Evolutionary conservation across 1,284 basidiomycete genomes (phyloP).

Genomic region (Serendipita sp.): DNA sequence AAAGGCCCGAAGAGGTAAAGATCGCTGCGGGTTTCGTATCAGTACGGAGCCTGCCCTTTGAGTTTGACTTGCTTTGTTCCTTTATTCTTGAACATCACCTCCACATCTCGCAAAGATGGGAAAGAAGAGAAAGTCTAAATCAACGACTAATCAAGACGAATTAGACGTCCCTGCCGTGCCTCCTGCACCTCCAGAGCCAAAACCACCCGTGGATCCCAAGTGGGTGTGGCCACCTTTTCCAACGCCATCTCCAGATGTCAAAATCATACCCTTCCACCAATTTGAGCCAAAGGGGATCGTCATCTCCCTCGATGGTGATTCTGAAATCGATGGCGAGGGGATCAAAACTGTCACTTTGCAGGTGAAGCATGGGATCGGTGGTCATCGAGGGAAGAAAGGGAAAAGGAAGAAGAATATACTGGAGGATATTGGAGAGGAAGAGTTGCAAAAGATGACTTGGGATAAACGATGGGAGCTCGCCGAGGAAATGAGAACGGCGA

Average conservation of each 20-base stretch:
- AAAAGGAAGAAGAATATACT: conserved; percentile 27
- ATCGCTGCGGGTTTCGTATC: neutral
- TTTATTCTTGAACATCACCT: neutral
- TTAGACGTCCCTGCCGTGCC: neutral
- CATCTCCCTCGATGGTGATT: conserved; percentile 25
- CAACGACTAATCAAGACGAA: neutral
- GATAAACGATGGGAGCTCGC: conserved; percentile 50
- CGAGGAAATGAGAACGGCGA: conserved; percentile 28
- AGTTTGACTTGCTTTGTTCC: neutral
- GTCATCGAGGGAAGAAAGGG: conserved; percentile 32
- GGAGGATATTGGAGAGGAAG: conserved; percentile 16
- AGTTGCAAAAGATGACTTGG: conserved; percentile 31
- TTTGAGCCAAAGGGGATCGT: conserved; percentile 50
- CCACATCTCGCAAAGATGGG: neutral
- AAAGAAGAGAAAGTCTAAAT: neutral
- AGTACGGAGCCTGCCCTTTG: neutral
- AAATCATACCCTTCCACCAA: conserved; percentile 40
- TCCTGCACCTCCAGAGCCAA: neutral
- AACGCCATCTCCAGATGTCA: conserved; percentile 31
- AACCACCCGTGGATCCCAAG: neutral
- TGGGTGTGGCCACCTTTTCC: conserved; percentile 41
- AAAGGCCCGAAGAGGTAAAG: too few relatives aligned
- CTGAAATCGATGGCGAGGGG: conserved; percentile 44
- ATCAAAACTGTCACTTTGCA: conserved; percentile 47
- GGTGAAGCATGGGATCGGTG: conserved; percentile 31